A percentile compares a stretch with the other conserved stretches of the same genome.
Conservation (phyloP, 129 eudicot species). For the Artemisia argyi region DNA sequence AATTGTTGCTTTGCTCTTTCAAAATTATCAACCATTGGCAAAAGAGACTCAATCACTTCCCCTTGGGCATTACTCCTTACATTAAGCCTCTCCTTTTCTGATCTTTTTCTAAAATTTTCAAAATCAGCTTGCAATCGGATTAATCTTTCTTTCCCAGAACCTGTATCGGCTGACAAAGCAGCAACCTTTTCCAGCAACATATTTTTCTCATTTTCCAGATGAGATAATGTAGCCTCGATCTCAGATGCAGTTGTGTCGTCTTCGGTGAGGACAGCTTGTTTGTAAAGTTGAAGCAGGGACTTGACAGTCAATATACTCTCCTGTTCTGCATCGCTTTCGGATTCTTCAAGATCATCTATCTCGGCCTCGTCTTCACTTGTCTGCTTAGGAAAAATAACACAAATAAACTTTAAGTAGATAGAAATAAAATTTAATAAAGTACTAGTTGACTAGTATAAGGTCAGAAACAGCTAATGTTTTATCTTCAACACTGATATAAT, state of each 20-base stretch:
- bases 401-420: background rate
- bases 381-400: constrained; percentile 24
- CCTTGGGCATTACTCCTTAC: constrained; percentile 80
- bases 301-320: constrained; percentile 33
- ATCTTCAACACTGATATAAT: too few species aligned
- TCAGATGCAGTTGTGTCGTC: constrained; percentile 54
- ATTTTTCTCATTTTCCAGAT: constrained; percentile 61
- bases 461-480: too few species aligned
- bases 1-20: constrained; percentile 89
- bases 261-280: constrained; percentile 57
- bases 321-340: constrained; percentile 31
- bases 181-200: constrained; percentile 46
- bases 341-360: constrained; percentile 23
- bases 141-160: constrained; percentile 71
- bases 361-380: constrained; percentile 44
- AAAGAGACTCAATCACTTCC: constrained; percentile 82
- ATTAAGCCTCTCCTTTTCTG: constrained; percentile 72
- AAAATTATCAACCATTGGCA: constrained; percentile 95
- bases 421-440: too few species aligned
- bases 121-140: constrained; percentile 94
- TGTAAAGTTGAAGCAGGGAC: constrained; percentile 64
- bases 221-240: constrained; percentile 48
- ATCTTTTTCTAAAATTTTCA: constrained; percentile 86
- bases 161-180: constrained; percentile 53
- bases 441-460: too few species aligned